Conservation (phyloP, 2,329 filamentous ascomycete genomes). For the Aspergillus phoenicis region DNA sequence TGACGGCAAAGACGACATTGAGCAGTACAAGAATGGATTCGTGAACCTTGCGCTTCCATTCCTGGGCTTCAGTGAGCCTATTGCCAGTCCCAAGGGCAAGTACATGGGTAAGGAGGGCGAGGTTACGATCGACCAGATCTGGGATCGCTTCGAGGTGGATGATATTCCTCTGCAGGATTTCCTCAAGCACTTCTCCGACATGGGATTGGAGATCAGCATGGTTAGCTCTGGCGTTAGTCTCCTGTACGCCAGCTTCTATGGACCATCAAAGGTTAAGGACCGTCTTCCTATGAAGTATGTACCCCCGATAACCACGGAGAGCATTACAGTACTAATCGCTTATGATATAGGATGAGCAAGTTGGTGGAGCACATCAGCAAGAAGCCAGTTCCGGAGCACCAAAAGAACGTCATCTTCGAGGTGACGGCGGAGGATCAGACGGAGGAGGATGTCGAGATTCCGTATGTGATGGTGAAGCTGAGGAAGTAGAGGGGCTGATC, state of each 20-base stretch:
- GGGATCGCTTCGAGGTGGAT: slow-evolving; percentile 92
- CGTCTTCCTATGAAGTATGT: slow-evolving; percentile 71
- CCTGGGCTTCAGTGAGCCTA: slow-evolving; percentile 97
- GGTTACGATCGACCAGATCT: slow-evolving; percentile 90
- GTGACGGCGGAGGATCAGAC: slow-evolving; percentile 86
- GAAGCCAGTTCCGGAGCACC: slow-evolving; percentile 86
- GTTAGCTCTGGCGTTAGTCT: slow-evolving; percentile 96
- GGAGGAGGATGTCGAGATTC: slow-evolving; percentile 94
- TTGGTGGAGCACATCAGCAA: slow-evolving; percentile 87
- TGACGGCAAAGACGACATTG: slow-evolving; percentile 92
- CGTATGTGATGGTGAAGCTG: slow-evolving; percentile 89
- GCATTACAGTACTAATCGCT: slow-evolving; percentile 30
- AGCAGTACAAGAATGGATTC: slow-evolving; percentile 99
- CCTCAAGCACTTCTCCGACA: slow-evolving; percentile 75
- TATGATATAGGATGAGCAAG: slow-evolving; percentile 70
- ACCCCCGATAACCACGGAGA: not conserved
- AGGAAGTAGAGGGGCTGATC: slow-evolving; percentile 35
- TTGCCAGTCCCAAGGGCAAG: slow-evolving; percentile 87
- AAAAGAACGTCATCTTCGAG: slow-evolving; percentile 96
- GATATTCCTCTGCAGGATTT: slow-evolving; percentile 85
- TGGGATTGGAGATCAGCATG: slow-evolving; percentile 85
- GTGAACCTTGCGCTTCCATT: slow-evolving; percentile 95
- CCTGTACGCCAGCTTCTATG: slow-evolving; percentile 92
- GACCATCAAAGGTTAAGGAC: slow-evolving; percentile 79
- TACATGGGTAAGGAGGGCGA: slow-evolving; percentile 77